These are phyloP conservation scores for Phoma sp. DNA, from an alignment of 2,329 filamentous ascomycete species.

Conservation along the genomic window DNA sequence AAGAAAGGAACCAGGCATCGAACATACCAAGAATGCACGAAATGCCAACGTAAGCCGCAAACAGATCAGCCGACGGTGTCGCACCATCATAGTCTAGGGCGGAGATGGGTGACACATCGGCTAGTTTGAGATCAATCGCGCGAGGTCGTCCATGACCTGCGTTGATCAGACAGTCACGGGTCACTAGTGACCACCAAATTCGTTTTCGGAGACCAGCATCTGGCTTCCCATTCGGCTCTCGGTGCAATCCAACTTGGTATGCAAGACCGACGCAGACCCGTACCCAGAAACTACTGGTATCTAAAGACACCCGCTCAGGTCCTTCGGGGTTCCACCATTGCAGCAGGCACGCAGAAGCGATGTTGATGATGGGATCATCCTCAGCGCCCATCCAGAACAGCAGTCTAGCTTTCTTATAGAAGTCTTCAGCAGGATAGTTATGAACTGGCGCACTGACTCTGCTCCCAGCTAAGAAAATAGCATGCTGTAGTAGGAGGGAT, in stretches of 20 bases:
- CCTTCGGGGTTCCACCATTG: constrained; percentile 56
- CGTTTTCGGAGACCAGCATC: constrained; percentile 49
- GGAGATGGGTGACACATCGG: constrained; percentile 50
- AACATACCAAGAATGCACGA: constrained; percentile 45
- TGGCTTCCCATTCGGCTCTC: constrained; percentile 46
- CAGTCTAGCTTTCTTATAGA: constrained; percentile 44
- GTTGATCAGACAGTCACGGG: constrained; percentile 52
- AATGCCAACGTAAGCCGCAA: constrained; percentile 51
- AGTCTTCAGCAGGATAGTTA: constrained; percentile 43
- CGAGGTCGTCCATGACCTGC: constrained; percentile 52
- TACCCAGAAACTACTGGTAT: constrained; percentile 56
- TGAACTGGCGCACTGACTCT: constrained; percentile 48
- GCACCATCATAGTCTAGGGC: constrained; percentile 46
- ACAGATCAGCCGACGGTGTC: constrained; percentile 42
- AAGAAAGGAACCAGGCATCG: rapidly evolving
- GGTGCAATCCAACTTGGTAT: constrained; percentile 55
- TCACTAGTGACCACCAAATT: constrained; percentile 55
- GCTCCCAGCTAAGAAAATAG: constrained; percentile 53
- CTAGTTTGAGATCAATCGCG: constrained; percentile 51
- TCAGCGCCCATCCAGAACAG: constrained; percentile 47
- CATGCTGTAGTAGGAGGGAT: constrained; percentile 45
- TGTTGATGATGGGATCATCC: constrained; percentile 51
- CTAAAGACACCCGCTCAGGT: constrained; percentile 51
- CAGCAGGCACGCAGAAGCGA: constrained; percentile 49
- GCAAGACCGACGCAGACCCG: constrained; percentile 53